Percentiles rank a stretch among this genome's conserved stretches.
Conservation (phyloP, 805 yeast genomes). For the Candida palmyrensis region DNA sequence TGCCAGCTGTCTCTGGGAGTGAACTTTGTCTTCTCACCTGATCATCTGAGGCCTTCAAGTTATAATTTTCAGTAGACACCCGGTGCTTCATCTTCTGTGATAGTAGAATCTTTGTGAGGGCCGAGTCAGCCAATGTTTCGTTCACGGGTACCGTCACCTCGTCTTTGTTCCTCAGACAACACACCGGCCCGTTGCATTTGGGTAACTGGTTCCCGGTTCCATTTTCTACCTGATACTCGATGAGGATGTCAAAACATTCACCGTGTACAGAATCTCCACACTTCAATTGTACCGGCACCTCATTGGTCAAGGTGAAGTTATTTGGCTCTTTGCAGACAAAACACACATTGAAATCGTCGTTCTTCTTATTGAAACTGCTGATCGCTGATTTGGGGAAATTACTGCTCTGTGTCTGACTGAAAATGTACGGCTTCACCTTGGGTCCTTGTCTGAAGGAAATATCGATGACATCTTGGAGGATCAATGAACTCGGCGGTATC, state of each 20-base stretch:
- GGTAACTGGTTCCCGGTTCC: background rate
- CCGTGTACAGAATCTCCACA: conserved; percentile 59
- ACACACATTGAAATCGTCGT: no score
- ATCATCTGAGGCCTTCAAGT: no score
- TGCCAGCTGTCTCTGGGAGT: background rate
- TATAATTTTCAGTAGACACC: background rate
- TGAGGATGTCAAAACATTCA: conserved; percentile 42
- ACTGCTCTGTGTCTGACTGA: conserved; percentile 1
- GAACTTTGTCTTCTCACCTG: no score
- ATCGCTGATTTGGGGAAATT: background rate
- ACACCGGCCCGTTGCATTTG: background rate
- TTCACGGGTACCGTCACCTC: conserved; percentile 7
- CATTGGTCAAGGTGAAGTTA: conserved; percentile 39
- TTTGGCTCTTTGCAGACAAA: conserved; percentile 51
- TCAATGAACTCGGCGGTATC: no score
- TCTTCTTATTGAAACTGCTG: no score
- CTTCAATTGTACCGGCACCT: conserved; percentile 40
- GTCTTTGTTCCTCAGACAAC: background rate
- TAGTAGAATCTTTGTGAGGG: conserved; percentile 1
- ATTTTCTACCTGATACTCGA: background rate
- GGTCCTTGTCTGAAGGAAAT: conserved; percentile 13
- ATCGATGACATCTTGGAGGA: conserved; percentile 1
- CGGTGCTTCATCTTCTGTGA: background rate
- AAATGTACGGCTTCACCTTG: conserved; percentile 18
- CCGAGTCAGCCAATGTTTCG: conserved; percentile 4